Conservation (phyloP, 208 protist genomes). For the Acanthamoeba sp. region DNA sequence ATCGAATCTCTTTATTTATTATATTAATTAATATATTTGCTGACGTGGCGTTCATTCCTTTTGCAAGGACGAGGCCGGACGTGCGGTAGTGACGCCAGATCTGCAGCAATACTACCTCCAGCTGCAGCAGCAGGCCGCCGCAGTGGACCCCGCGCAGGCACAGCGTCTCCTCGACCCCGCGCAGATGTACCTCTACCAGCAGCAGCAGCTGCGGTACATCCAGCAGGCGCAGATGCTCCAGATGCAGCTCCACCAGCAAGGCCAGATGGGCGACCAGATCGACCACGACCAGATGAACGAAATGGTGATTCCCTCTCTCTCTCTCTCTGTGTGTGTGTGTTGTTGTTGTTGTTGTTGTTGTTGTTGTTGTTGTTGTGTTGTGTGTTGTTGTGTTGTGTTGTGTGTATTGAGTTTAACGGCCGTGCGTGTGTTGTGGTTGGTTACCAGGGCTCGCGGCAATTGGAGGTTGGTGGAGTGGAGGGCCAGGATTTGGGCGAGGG, state of each 20-base stretch:
- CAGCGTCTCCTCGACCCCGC: conserved; percentile 5
- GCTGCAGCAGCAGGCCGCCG: conserved; percentile 9
- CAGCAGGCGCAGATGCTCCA: conserved; percentile 62
- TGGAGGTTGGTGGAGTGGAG: neutral
- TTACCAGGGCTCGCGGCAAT: conserved; percentile 17
- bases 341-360: neutral
- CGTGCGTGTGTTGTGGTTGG: neutral
- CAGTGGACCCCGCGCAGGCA: neutral
- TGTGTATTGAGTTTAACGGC: neutral
- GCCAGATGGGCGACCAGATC: conserved; percentile 49
- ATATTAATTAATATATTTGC: neutral
- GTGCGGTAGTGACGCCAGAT: conserved; percentile 37
- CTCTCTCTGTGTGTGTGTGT: neutral
- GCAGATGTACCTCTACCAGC: conserved; percentile 40
- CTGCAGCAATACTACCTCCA: conserved; percentile 72
- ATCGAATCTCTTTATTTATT: too few species aligned
- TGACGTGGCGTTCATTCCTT: neutral
- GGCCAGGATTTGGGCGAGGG: conserved; percentile 41
- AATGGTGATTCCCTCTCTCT: neutral
- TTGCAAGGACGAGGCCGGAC: neutral
- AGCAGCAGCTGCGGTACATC: conserved; percentile 31
- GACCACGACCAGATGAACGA: conserved; percentile 47
- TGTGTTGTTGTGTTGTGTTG: neutral
- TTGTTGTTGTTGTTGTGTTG: neutral
- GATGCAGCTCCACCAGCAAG: conserved; percentile 62